These are phyloP conservation scores for Tricholoma saponaceum DNA, from an alignment of 768 basidiomycete genomes.

Conservation along the genomic window DNA sequence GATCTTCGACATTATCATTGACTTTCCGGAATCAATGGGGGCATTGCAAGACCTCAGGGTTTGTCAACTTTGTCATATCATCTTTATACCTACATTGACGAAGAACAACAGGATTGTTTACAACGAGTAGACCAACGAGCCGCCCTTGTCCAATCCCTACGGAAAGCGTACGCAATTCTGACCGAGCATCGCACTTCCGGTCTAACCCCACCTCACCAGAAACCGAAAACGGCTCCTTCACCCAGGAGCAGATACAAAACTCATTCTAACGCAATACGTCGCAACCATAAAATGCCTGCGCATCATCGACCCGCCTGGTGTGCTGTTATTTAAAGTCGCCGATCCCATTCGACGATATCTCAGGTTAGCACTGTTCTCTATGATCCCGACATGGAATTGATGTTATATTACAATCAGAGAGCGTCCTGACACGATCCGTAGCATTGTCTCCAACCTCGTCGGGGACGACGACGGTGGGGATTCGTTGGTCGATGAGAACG, in stretches of 20 bases:
- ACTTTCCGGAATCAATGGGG: constrained; percentile 83
- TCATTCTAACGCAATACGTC: constrained; percentile 88
- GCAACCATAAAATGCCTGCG: constrained; percentile 88
- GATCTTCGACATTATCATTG: constrained; percentile 95
- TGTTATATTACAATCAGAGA: constrained; percentile 40
- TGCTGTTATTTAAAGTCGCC: constrained; percentile 89
- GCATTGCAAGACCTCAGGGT: constrained; percentile 88
- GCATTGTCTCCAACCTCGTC: constrained; percentile 88
- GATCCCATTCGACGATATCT: constrained; percentile 90
- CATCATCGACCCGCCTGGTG: constrained; percentile 88
- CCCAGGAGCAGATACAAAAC: constrained; percentile 92
- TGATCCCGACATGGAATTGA: not conserved
- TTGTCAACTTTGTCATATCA: not conserved
- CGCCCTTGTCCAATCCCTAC: constrained; percentile 70
- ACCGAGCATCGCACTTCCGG: not conserved
- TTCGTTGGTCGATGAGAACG: constrained; percentile 80
- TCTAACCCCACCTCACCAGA: constrained; percentile 32
- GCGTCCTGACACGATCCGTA: constrained; percentile 89
- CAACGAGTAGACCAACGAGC: constrained; percentile 78
- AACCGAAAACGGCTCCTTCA: constrained; percentile 87
- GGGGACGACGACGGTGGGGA: constrained; percentile 81
- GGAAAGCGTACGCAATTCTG: constrained; percentile 55
- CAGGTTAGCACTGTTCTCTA: constrained; percentile 40
- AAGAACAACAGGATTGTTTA: constrained; percentile 53
- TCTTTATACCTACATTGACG: not conserved